Conservation (phyloP, 441 rosid species). For the Erodium chrysanthum region DNA sequence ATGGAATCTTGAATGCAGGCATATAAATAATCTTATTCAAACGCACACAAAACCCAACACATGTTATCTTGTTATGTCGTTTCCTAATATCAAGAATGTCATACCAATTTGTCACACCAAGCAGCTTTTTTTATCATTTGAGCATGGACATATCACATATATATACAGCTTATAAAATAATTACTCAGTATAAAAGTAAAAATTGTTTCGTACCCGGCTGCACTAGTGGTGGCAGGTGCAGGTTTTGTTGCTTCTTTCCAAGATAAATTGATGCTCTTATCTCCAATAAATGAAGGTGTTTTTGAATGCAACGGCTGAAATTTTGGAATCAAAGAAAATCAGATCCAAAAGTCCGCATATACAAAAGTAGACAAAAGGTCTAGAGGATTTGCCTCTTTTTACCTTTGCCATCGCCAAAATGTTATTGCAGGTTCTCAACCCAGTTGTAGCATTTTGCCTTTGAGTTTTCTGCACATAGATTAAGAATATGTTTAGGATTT, state of each 20-base stretch:
- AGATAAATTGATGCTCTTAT: constrained; percentile 68
- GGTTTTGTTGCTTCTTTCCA: constrained; percentile 83
- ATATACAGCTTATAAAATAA: background rate
- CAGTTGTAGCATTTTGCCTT: constrained; percentile 75
- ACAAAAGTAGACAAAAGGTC: constrained; percentile 1
- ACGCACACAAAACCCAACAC: background rate
- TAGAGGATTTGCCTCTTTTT: constrained; percentile 9
- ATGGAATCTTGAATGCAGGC: background rate
- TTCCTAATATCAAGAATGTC: background rate
- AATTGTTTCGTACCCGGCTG: constrained; percentile 39
- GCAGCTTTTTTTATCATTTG: background rate
- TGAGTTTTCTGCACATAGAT: constrained; percentile 56
- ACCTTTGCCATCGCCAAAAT: constrained; percentile 97
- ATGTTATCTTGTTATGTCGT: background rate
- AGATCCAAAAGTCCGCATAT: constrained; percentile 8
- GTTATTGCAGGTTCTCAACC: constrained; percentile 89
- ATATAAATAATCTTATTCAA: background rate
- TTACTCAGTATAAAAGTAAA: constrained; percentile 4
- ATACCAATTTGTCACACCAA: background rate
- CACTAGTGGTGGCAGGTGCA: constrained; percentile 34
- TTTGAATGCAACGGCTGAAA: constrained; percentile 78
- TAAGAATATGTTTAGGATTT: constrained; percentile 1
- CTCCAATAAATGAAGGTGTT: constrained; percentile 78
- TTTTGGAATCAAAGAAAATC: constrained; percentile 8
- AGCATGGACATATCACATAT: no score